A percentile compares a stretch with the other conserved stretches of the same genome.
These are phyloP conservation scores for Colletotrichum nymphaeae DNA, from an alignment of 2,329 filamentous ascomycete species.

Conservation along the genomic window DNA sequence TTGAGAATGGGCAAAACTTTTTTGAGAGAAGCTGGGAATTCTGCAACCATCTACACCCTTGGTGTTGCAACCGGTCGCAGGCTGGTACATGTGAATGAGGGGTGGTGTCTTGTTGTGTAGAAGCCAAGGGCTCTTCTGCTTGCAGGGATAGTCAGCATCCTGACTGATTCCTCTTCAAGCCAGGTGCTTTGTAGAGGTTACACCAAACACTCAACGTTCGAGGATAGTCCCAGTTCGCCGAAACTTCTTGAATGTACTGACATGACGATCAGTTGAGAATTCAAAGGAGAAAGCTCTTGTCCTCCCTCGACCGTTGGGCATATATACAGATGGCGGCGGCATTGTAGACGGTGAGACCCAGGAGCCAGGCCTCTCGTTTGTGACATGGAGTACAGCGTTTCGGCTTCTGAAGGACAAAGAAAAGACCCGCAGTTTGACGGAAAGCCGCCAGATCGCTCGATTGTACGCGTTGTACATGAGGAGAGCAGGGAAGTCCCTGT, in stretches of 20 bases:
- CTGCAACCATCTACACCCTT: background rate
- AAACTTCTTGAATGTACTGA: background rate
- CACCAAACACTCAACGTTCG: background rate
- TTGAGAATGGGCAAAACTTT: background rate
- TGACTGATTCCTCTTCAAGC: background rate
- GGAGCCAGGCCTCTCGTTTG: background rate
- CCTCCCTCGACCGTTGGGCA: background rate
- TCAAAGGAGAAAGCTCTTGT: background rate
- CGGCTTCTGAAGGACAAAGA: background rate
- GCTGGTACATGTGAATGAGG: background rate
- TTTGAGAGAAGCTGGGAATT: background rate
- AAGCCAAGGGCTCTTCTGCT: background rate
- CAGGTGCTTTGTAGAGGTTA: background rate
- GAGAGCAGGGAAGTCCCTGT: background rate
- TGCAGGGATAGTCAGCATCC: background rate
- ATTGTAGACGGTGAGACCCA: background rate
- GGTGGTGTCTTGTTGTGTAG: background rate
- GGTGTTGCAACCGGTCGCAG: background rate
- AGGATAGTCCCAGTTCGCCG: background rate
- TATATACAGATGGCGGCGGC: background rate
- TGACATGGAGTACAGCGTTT: constrained; percentile 6
- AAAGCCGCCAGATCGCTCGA: background rate
- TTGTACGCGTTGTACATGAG: background rate
- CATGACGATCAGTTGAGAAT: background rate
- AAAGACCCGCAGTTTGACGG: background rate